Evolutionary conservation across 2,329 filamentous ascomycete genomes (phyloP).

Genomic region (Botrytis porri): DNA sequence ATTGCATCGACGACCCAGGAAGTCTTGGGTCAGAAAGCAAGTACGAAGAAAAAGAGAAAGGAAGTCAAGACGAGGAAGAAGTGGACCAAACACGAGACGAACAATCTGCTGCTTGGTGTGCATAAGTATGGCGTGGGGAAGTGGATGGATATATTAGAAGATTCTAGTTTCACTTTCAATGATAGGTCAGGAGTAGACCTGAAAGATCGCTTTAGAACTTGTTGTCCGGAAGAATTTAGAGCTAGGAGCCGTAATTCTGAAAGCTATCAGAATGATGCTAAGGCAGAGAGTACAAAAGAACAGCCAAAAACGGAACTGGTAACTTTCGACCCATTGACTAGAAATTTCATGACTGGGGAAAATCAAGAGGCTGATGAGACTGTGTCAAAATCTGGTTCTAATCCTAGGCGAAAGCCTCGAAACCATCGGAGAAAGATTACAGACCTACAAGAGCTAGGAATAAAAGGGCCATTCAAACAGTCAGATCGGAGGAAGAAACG

Average conservation of each 20-base stretch:
- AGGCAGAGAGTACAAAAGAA: background rate
- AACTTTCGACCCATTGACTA: conserved; percentile 51
- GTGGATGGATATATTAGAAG: conserved; percentile 63
- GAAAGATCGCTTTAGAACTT: conserved; percentile 65
- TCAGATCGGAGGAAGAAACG: conserved; percentile 58
- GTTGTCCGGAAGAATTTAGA: conserved; percentile 60
- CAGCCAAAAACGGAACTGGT: conserved; percentile 38
- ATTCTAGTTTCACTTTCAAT: conserved; percentile 59
- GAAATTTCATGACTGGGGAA: conserved; percentile 49
- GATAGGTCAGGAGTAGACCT: conserved; percentile 59
- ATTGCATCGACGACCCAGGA: background rate
- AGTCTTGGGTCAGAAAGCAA: conserved; percentile 41
- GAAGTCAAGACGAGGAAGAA: conserved; percentile 58
- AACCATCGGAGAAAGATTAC: conserved; percentile 55
- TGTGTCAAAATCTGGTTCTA: conserved; percentile 32
- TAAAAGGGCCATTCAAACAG: conserved; percentile 60
- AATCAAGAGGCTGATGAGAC: conserved; percentile 24
- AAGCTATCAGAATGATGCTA: background rate
- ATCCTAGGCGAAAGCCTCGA: conserved; percentile 48
- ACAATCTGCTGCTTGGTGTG: conserved; percentile 58
- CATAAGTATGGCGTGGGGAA: conserved; percentile 61
- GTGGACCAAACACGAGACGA: conserved; percentile 65
- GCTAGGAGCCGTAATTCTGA: conserved; percentile 37
- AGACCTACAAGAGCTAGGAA: conserved; percentile 56
- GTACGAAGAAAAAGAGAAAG: conserved; percentile 45